These are phyloP conservation scores for sorghum (Sorghum bicolor) DNA, from an alignment of 176 grass and related monocot genomes.

Conservation along the genomic window Sorghum_bicolor_NCBIv3 NC_012877.2:4621001-4621500, in stretches of 20 bases:
- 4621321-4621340: slow-evolving; percentile 20
- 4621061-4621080: slow-evolving; percentile 11
- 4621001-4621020: not conserved
- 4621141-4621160: slow-evolving; percentile 19
- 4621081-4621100: slow-evolving; percentile 22
- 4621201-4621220: slow-evolving; percentile 71
- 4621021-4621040: not conserved
- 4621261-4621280: slow-evolving; percentile 69
- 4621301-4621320: slow-evolving; percentile 49
- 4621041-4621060: slow-evolving; percentile 10
- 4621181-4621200: slow-evolving; percentile 75
- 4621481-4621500: not conserved
- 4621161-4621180: slow-evolving; percentile 27
- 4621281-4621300: slow-evolving; percentile 73
- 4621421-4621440: not conserved
- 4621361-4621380: not conserved
- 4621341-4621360: slow-evolving; percentile 20
- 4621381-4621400: slow-evolving; percentile 27
- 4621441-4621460: not conserved
- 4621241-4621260: slow-evolving; percentile 67
- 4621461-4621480: not conserved
- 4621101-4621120: slow-evolving; percentile 21
- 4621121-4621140: not conserved
- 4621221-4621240: slow-evolving; percentile 74
- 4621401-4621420: not conserved